Evolutionary conservation across 2,329 filamentous ascomycete species (phyloP).

Genomic region (Coccinonectria pachysandricola): DNA sequence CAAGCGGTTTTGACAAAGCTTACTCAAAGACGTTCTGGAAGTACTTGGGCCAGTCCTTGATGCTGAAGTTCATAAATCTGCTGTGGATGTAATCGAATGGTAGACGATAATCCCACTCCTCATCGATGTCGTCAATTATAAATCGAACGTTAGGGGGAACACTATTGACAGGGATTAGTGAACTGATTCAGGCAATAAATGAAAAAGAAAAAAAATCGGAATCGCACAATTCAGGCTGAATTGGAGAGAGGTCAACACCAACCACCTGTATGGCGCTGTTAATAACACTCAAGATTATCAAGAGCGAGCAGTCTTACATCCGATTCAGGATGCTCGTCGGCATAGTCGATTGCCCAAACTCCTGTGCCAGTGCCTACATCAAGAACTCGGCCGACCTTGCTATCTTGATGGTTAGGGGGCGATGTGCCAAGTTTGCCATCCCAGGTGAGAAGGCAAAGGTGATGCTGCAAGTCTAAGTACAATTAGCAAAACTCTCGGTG

Average conservation of each 20-base stretch:
- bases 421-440: conserved; percentile 4
- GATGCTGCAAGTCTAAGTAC: conserved; percentile 4
- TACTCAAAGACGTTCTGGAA: conserved; percentile 6
- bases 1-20: background rate
- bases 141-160: conserved; percentile 11
- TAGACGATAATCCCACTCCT: conserved; percentile 8
- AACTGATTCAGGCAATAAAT: too few species aligned
- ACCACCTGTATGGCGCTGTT: conserved; percentile 2
- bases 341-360: conserved; percentile 6
- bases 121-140: conserved; percentile 11
- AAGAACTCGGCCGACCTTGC: conserved; percentile 1
- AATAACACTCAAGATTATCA: background rate
- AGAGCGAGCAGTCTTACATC: conserved; percentile 2
- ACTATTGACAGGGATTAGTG: conserved; percentile 1
- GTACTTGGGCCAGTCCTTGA: conserved; percentile 9
- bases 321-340: conserved; percentile 7
- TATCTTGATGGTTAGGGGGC: conserved; percentile 1
- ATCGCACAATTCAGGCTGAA: conserved; percentile 8
- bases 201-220: too few species aligned
- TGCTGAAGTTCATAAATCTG: conserved; percentile 11
- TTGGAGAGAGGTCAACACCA: conserved; percentile 9
- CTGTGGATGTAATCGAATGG: conserved; percentile 15
- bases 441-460: conserved; percentile 4
- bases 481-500: background rate
- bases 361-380: conserved; percentile 6